Evolutionary conservation across 2,329 filamentous ascomycete genomes (phyloP).

Genomic region (Trichoderma gracile): DNA sequence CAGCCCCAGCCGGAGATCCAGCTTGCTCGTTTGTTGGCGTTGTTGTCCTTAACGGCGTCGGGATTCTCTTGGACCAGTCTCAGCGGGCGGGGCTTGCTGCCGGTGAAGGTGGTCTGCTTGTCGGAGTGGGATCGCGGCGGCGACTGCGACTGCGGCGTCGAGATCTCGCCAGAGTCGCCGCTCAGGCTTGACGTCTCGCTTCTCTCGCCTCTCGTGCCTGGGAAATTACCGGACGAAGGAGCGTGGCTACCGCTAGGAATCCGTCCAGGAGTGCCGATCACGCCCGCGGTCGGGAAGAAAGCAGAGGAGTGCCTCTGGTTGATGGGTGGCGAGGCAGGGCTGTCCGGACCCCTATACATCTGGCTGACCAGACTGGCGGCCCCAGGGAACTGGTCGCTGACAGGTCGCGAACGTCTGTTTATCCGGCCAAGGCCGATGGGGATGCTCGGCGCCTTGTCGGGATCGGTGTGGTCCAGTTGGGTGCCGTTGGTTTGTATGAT

Average conservation of each 20-base stretch:
- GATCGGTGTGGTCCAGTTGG: constrained; percentile 58
- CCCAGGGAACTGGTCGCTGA: constrained; percentile 63
- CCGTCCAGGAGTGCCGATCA: constrained; percentile 55
- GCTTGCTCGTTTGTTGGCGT: constrained; percentile 60
- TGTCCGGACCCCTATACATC: constrained; percentile 79
- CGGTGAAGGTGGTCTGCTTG: constrained; percentile 59
- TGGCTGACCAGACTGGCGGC: constrained; percentile 78
- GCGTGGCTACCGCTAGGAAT: constrained; percentile 53
- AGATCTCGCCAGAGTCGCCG: constrained; percentile 62
- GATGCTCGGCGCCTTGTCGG: constrained; percentile 73
- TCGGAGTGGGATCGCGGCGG: constrained; percentile 54
- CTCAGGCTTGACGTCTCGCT: constrained; percentile 65
- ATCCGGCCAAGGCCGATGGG: constrained; percentile 63
- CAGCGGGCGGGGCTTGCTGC: constrained; percentile 78
- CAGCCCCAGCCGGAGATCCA: constrained; percentile 64
- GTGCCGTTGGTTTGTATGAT: constrained; percentile 48
- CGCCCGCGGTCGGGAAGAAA: constrained; percentile 58
- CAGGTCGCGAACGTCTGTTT: constrained; percentile 56
- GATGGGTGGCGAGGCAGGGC: constrained; percentile 61
- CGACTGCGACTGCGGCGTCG: constrained; percentile 53
- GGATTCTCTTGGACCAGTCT: constrained; percentile 80
- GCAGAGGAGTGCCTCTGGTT: constrained; percentile 62
- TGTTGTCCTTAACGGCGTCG: constrained; percentile 54
- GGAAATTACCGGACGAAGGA: constrained; percentile 62
- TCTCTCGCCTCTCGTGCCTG: constrained; percentile 67